Conservation (phyloP, 2,329 filamentous ascomycete genomes). For the Penicillium sp. region DNA sequence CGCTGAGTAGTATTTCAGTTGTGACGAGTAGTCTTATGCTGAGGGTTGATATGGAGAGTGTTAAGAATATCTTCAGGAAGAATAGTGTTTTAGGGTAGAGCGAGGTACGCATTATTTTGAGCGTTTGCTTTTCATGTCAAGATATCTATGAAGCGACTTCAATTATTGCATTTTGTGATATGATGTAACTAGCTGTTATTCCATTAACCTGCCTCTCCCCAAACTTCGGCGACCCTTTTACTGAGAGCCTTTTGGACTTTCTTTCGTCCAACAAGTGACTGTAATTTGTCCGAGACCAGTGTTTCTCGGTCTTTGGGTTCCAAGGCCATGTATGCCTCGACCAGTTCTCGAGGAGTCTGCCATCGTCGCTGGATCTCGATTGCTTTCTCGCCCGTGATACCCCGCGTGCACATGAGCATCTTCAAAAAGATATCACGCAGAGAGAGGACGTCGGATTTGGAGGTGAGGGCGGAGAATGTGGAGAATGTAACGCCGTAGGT, state of each 20-base stretch:
- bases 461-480: slow-evolving; percentile 66
- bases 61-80: slow-evolving; percentile 18
- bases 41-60: slow-evolving; percentile 44
- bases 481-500: slow-evolving; percentile 64
- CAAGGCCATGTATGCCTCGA: slow-evolving; percentile 63
- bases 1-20: slow-evolving; percentile 83
- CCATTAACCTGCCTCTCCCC: slow-evolving; percentile 47
- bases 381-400: slow-evolving; percentile 72
- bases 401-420: slow-evolving; percentile 78
- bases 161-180: background rate
- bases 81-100: slow-evolving; percentile 2
- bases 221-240: slow-evolving; percentile 66
- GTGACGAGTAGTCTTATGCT: slow-evolving; percentile 74
- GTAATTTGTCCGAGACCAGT: slow-evolving; percentile 56
- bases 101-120: background rate
- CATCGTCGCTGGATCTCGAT: slow-evolving; percentile 74
- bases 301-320: slow-evolving; percentile 53
- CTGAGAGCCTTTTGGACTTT: slow-evolving; percentile 64
- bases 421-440: slow-evolving; percentile 72
- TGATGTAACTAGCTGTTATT: background rate
- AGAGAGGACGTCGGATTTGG: slow-evolving; percentile 70
- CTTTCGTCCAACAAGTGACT: slow-evolving; percentile 60
- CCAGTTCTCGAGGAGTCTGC: slow-evolving; percentile 66
- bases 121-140: background rate
- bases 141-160: background rate